Conservation (phyloP, 768 basidiomycete genomes). For the Pisolithus microcarpus region DNA sequence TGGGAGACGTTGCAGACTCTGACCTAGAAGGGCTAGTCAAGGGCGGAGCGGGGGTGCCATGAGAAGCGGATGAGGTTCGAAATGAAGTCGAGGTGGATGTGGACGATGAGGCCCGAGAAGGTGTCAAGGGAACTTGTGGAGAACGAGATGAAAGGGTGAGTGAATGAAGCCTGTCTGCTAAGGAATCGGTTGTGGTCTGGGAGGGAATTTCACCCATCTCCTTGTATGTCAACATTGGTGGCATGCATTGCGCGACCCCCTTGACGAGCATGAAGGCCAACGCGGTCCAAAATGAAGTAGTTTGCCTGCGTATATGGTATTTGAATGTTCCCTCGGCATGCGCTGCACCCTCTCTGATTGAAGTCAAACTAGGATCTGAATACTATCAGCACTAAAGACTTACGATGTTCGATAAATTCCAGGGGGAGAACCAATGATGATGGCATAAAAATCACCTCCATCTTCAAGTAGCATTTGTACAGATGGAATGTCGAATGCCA, state of each 20-base stretch:
- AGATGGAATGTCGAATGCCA: neutral
- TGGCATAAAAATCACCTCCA: neutral
- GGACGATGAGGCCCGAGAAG: neutral
- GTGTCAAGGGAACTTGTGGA: too few species aligned
- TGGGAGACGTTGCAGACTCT: neutral
- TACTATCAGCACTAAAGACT: neutral
- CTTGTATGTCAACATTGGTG: neutral
- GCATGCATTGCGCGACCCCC: neutral
- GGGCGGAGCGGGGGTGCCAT: neutral
- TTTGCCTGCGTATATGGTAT: neutral
- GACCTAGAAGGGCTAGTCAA: too few species aligned
- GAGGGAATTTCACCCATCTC: neutral
- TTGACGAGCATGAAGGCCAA: slow-evolving; percentile 1
- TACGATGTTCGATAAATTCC: neutral
- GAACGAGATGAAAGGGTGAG: neutral
- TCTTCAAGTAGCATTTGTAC: neutral
- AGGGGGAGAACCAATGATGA: neutral
- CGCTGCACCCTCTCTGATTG: neutral
- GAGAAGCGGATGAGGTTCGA: neutral
- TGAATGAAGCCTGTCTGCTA: neutral
- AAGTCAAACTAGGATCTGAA: neutral
- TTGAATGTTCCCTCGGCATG: neutral
- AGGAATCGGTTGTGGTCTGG: neutral
- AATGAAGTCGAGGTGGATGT: neutral
- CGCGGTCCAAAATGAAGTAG: neutral